These are phyloP conservation scores for Ogataea trehaloabstinens DNA, from an alignment of 805 yeast genomes.

Conservation along the genomic window DNA sequence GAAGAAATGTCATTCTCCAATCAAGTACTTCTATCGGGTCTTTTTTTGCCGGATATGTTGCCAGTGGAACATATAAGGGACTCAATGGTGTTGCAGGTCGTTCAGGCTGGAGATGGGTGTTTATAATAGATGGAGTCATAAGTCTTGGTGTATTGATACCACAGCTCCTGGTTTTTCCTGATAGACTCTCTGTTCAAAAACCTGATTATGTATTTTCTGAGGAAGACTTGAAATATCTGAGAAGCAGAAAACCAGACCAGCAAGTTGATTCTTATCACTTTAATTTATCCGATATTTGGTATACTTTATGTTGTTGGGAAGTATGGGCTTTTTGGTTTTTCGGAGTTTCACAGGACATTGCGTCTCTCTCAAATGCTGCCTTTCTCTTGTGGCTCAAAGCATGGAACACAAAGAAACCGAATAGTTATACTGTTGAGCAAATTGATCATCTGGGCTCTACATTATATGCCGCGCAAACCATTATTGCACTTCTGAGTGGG, in stretches of 20 bases:
- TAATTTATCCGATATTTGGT: conserved; percentile 5
- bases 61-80: conserved; percentile 46
- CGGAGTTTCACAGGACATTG: conserved; percentile 14
- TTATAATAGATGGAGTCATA: conserved; percentile 57
- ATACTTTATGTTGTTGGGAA: conserved; percentile 8
- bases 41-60: conserved; percentile 54
- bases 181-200: conserved; percentile 32
- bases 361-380: conserved; percentile 7
- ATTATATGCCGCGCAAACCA: conserved; percentile 11
- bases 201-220: conserved; percentile 26
- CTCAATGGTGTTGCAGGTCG: conserved; percentile 49
- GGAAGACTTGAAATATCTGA: conserved; percentile 10
- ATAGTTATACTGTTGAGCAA: conserved; percentile 9
- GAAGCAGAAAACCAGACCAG: conserved; percentile 11
- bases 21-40: conserved; percentile 17
- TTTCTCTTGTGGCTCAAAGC: conserved; percentile 13
- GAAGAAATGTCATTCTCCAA: conserved; percentile 56
- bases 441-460: conserved; percentile 8
- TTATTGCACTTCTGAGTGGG: conserved; percentile 8
- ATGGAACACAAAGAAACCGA: conserved; percentile 10
- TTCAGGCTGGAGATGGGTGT: conserved; percentile 68
- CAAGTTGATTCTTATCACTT: conserved; percentile 7
- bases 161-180: conserved; percentile 57
- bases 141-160: conserved; percentile 54
- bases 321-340: conserved; percentile 16